Evolutionary conservation across 768 basidiomycete genomes (phyloP), one percentile per base, ranked within the genome.

Genomic region (Pleurotus salmoneostramineus): DNA sequence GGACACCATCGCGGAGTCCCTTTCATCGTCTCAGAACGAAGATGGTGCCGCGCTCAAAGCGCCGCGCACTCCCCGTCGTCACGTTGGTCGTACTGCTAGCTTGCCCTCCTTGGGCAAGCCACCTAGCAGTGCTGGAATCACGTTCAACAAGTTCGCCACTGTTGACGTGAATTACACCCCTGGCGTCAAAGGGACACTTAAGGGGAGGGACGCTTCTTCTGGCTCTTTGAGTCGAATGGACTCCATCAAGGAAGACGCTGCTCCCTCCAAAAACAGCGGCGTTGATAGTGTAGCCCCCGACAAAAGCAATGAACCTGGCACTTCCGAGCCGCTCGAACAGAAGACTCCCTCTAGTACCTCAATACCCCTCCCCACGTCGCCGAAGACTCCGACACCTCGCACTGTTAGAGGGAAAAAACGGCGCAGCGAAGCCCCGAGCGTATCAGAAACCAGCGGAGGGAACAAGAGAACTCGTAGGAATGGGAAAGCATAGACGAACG

Each of bases 141-240:
- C 52, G 15, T n/a, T 40, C n/a, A 55, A 55, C 40, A 55, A 55
- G 52, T 55, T 55, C 21, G 52, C 52, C 15, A 55, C 52, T 21
- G 52, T 55, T n/a, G 35, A n/a, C 11, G 14, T 55, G 6, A 33
- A 40, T 10, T 55, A 17, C 32, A 55, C 52, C 6, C 52, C 52
- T 11, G 34, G n/a, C 37, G 37, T 40, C 7, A 37, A 37, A 11
- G 37, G 37, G 37, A 43, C 12, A 31, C 14, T 12, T 5, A 55
- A 43, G 32, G 10, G 27, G 10, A 47, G 45, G 45, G 48, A 34
- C 5, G 21, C 27, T 10, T 32, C 48, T 6, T 17, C 12, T 31
- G 45, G 21, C 2, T 47, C 45, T 11, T 27, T 47, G 21, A 34
- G 21, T 49, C 33, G 21, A 34, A 8, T 49, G 36, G 52, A 31